Conservation (phyloP, 768 basidiomycete genomes). For the Myochromella boudieri region DNA sequence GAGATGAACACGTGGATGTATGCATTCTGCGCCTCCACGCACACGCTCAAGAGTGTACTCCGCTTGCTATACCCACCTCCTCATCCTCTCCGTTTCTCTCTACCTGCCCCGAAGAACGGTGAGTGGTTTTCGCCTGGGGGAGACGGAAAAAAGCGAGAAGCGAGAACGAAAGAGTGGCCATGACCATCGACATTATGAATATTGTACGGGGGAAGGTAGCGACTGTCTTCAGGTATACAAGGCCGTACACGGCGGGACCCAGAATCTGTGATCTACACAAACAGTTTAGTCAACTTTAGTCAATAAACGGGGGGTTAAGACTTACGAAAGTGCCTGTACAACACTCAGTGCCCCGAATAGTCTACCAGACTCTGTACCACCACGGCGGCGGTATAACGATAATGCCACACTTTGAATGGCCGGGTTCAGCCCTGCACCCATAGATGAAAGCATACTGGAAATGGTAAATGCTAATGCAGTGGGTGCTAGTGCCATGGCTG, state of each 20-base stretch:
- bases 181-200: conserved; percentile 54
- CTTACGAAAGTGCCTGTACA: conserved; percentile 63
- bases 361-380: conserved; percentile 63
- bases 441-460: conserved; percentile 47
- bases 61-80: too few relatives aligned
- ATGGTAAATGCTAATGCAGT: conserved; percentile 51
- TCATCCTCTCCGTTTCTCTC: too few relatives aligned
- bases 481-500: conserved; percentile 46
- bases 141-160: conserved; percentile 50
- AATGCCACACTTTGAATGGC: conserved; percentile 72
- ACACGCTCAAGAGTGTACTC: too few relatives aligned
- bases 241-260: conserved; percentile 71
- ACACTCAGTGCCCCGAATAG: conserved; percentile 84
- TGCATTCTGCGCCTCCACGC: too few relatives aligned
- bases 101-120: too few relatives aligned
- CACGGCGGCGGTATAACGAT: conserved; percentile 55
- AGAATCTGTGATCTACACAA: conserved; percentile 60
- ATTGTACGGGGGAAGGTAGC: conserved; percentile 67
- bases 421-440: conserved; percentile 65
- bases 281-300: background rate
- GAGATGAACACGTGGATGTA: too few relatives aligned
- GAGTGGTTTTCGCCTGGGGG: too few relatives aligned
- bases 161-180: conserved; percentile 39
- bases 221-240: conserved; percentile 71
- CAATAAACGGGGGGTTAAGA: conserved; percentile 3